Percentiles rank a stretch among this genome's conserved stretches.
These are phyloP conservation scores for Aspergillus texensis DNA, from an alignment of 2,329 filamentous ascomycete species.

Conservation along the genomic window DNA sequence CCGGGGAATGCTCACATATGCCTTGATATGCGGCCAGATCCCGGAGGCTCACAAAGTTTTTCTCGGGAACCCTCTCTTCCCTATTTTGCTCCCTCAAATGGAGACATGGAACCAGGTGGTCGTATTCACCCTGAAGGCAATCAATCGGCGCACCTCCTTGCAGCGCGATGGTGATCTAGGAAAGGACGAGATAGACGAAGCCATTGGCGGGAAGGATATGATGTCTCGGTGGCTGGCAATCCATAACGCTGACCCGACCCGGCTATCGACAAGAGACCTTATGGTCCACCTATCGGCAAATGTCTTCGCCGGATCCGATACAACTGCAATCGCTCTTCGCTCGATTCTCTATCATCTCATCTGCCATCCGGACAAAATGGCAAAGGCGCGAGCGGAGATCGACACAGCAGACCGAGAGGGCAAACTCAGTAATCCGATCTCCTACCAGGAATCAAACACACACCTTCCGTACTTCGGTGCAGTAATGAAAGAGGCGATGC, in stretches of 20 bases:
- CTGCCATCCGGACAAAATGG: constrained; percentile 21
- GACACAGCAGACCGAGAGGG: constrained; percentile 29
- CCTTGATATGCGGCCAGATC: constrained; percentile 20
- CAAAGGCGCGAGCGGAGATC: constrained; percentile 44
- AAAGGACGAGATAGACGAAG: neutral
- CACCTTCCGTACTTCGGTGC: constrained; percentile 40
- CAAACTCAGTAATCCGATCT: constrained; percentile 25
- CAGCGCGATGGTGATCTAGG: constrained; percentile 19
- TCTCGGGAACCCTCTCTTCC: constrained; percentile 33
- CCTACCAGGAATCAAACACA: constrained; percentile 26
- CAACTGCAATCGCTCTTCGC: neutral
- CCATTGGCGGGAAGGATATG: constrained; percentile 30
- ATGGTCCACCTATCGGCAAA: constrained; percentile 25
- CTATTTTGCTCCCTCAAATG: constrained; percentile 36
- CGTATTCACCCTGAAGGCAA: constrained; percentile 35
- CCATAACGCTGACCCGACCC: constrained; percentile 29
- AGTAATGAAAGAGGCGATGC: constrained; percentile 41
- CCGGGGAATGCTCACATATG: constrained; percentile 32
- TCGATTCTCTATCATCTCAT: constrained; percentile 4
- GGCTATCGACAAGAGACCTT: constrained; percentile 32
- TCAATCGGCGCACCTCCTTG: constrained; percentile 31
- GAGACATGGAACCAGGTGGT: constrained; percentile 38
- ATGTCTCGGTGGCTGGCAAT: constrained; percentile 33
- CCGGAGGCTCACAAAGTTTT: neutral
- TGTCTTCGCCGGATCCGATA: constrained; percentile 10